phyloP scores from a whole-genome alignment of 2,329 filamentous ascomycete genomes.

The Tolypocladium amazonense region DNA sequence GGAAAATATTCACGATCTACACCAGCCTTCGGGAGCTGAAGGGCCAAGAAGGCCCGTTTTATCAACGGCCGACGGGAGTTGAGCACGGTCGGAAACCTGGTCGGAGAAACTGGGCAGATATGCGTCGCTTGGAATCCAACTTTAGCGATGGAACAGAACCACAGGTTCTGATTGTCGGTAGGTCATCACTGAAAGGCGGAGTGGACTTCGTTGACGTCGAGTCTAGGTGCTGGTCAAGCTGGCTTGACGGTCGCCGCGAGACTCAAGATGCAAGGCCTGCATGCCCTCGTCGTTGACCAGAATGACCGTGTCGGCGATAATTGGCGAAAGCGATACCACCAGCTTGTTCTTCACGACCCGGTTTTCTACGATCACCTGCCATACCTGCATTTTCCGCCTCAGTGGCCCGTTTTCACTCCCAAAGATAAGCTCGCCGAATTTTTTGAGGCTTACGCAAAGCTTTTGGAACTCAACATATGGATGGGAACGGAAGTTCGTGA shows the following conservation, averaged over 20 bases:
- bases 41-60: conserved; percentile 37
- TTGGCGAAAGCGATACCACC: conserved; percentile 52
- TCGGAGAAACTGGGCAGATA: conserved; percentile 51
- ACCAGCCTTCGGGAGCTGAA: conserved; percentile 45
- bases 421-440: conserved; percentile 63
- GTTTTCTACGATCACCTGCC: conserved; percentile 53
- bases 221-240: conserved; percentile 45
- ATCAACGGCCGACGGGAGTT: conserved; percentile 42
- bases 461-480: conserved; percentile 63
- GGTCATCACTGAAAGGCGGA: not conserved
- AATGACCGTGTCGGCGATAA: conserved; percentile 51
- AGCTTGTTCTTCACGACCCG: conserved; percentile 58
- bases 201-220: not conserved
- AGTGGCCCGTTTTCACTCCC: conserved; percentile 61
- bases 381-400: conserved; percentile 51
- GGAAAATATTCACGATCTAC: conserved; percentile 56
- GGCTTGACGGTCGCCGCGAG: conserved; percentile 48
- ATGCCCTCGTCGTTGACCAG: conserved; percentile 46
- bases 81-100: conserved; percentile 40
- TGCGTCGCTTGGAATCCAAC: conserved; percentile 33
- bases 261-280: conserved; percentile 46
- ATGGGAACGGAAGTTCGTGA: conserved; percentile 36
- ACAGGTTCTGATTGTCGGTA: conserved; percentile 50
- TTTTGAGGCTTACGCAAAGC: conserved; percentile 52
- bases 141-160: conserved; percentile 39